Conservation (phyloP, 371 early-diverging fungal genomes). For the Mucor saturninus region DNA sequence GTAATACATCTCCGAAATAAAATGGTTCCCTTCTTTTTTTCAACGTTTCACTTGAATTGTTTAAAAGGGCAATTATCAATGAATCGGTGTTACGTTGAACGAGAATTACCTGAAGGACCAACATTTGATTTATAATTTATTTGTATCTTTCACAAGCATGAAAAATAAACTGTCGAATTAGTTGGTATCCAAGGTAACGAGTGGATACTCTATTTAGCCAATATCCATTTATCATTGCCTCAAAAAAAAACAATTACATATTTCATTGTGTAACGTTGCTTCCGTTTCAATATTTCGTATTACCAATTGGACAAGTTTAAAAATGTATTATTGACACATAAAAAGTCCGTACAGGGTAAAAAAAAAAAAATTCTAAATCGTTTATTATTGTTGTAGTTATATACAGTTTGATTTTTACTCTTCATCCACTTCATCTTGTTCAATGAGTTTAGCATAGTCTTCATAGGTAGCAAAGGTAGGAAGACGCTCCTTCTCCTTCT, state of each 20-base stretch:
- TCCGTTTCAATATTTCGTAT: constrained; percentile 17
- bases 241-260: not conserved
- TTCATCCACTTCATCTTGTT: constrained; percentile 28
- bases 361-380: not conserved
- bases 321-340: constrained; percentile 7
- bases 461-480: constrained; percentile 78
- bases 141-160: not conserved
- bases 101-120: not conserved
- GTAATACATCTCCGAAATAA: constrained; percentile 18
- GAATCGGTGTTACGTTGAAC: not conserved
- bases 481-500: constrained; percentile 53
- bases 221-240: not conserved
- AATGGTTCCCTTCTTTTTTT: constrained; percentile 1
- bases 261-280: constrained; percentile 8
- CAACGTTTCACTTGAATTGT: constrained; percentile 7
- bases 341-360: not conserved
- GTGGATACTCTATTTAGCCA: no score
- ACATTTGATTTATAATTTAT: not conserved
- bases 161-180: not conserved
- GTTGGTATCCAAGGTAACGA: not conserved
- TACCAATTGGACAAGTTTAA: constrained; percentile 10
- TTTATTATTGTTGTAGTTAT: not conserved
- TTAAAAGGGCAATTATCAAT: not conserved
- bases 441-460: constrained; percentile 65
- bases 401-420: constrained; percentile 4